Percentiles rank a stretch among this genome's conserved stretches.
These are phyloP conservation scores for Secale cereale DNA, from an alignment of 176 grass and related monocot genomes.

Conservation along the genomic window DNA sequence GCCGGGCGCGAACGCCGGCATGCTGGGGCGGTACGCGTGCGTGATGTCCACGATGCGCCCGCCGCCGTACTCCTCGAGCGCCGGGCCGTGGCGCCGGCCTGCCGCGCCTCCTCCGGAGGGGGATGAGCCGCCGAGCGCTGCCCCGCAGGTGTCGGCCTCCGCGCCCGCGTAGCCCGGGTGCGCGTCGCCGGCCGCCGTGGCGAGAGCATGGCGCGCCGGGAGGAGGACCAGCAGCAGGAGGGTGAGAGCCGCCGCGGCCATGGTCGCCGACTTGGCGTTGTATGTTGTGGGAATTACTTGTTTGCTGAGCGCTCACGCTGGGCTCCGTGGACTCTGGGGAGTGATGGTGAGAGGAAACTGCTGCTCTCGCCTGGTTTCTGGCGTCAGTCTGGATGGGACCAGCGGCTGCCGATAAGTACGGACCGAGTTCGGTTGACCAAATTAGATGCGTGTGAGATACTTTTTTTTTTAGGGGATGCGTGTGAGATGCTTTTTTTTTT, in stretches of 20 bases:
- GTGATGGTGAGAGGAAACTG: not conserved
- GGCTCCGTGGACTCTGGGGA: not conserved
- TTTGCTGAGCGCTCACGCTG: not conserved
- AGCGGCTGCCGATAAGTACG: not conserved
- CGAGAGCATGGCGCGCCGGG: not conserved
- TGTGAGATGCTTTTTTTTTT: too few species aligned
- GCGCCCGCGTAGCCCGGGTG: conserved; percentile 27
- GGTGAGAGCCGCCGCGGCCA: not conserved
- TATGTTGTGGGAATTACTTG: too few species aligned
- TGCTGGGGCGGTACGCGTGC: conserved; percentile 61
- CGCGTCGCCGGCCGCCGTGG: not conserved
- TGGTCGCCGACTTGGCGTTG: not conserved
- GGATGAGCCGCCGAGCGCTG: not conserved
- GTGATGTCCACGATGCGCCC: conserved; percentile 81
- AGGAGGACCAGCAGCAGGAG: not conserved
- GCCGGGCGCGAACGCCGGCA: conserved; percentile 42
- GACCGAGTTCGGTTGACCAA: not conserved
- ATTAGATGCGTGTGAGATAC: not conserved
- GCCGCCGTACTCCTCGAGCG: conserved; percentile 51
- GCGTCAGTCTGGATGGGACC: not conserved
- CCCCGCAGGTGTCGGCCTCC: not conserved
- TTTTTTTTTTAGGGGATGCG: too few species aligned
- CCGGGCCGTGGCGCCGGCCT: not conserved
- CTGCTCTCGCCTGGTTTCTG: not conserved
- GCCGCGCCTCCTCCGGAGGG: too few species aligned